A percentile compares a stretch with the other conserved stretches of the same genome.
Conservation (phyloP, 2,329 filamentous ascomycete genomes). For the Hypoxylon sp. region DNA sequence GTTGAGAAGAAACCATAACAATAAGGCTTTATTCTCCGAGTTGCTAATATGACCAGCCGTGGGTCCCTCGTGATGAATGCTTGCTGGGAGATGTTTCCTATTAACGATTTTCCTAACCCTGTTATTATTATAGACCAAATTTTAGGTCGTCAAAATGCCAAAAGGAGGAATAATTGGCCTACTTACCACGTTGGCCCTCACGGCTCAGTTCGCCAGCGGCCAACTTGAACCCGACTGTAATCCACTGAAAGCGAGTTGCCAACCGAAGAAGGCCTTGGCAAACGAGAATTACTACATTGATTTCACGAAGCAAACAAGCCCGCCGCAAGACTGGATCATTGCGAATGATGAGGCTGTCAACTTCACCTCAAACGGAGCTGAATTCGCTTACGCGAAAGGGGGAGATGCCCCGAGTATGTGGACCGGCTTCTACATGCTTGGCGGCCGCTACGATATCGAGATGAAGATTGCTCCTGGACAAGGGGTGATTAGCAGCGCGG, state of each 20-base stretch:
- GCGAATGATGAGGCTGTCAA: conserved; percentile 48
- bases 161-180: conserved; percentile 47
- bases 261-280: conserved; percentile 50
- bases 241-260: conserved; percentile 49
- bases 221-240: conserved; percentile 54
- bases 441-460: conserved; percentile 53
- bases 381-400: conserved; percentile 51
- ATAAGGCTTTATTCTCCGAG: conserved; percentile 51
- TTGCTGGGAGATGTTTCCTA: conserved; percentile 14
- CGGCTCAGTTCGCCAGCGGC: conserved; percentile 44
- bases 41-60: conserved; percentile 46
- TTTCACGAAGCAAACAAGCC: conserved; percentile 51
- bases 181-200: conserved; percentile 46
- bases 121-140: conserved; percentile 41
- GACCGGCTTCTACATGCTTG: conserved; percentile 55
- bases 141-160: conserved; percentile 47
- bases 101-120: conserved; percentile 38
- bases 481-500: conserved; percentile 51
- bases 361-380: conserved; percentile 51
- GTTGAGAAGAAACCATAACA: conserved; percentile 41
- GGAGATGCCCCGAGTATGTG: conserved; percentile 53
- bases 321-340: conserved; percentile 49
- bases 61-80: conserved; percentile 10
- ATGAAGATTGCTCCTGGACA: conserved; percentile 54
- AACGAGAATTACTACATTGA: conserved; percentile 52